Evolutionary conservation across 2,329 filamentous ascomycete species (phyloP).

Genomic region (Ophiocordyceps unilateralis): DNA sequence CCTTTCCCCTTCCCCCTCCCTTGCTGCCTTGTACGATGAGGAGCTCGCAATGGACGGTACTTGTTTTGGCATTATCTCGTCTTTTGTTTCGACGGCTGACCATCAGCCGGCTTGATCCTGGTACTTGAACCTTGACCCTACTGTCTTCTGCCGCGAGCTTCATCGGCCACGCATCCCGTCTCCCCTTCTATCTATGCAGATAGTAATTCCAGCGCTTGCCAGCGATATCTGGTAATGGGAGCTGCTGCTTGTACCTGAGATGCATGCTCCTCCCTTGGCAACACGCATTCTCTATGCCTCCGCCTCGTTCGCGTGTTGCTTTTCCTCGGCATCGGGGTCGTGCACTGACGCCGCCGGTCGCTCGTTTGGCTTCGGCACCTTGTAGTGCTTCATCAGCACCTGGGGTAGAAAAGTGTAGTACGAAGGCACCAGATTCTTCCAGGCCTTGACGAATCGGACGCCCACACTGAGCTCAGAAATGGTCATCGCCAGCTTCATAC

Average conservation of each 20-base stretch:
- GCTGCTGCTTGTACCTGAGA: neutral
- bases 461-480: conserved; percentile 44
- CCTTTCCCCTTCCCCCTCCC: too few relatives aligned
- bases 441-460: conserved; percentile 44
- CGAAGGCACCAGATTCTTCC: conserved; percentile 36
- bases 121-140: neutral
- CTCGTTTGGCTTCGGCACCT: conserved; percentile 29
- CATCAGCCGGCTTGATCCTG: neutral
- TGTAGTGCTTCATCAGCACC: conserved; percentile 51
- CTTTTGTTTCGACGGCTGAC: neutral
- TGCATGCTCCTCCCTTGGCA: neutral
- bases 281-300: neutral
- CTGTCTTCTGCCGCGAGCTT: neutral
- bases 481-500: conserved; percentile 42
- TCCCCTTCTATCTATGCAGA: neutral
- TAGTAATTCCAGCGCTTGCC: neutral
- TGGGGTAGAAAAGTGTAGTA: conserved; percentile 53
- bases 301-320: conserved; percentile 9
- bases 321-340: conserved; percentile 12
- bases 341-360: conserved; percentile 28
- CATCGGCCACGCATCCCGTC: neutral
- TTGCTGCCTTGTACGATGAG: neutral
- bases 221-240: neutral
- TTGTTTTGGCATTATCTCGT: neutral
- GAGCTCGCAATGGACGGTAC: neutral